phyloP scores from a whole-genome alignment of 2,329 filamentous ascomycete species.

The Elsinoe fawcettii region DNA sequence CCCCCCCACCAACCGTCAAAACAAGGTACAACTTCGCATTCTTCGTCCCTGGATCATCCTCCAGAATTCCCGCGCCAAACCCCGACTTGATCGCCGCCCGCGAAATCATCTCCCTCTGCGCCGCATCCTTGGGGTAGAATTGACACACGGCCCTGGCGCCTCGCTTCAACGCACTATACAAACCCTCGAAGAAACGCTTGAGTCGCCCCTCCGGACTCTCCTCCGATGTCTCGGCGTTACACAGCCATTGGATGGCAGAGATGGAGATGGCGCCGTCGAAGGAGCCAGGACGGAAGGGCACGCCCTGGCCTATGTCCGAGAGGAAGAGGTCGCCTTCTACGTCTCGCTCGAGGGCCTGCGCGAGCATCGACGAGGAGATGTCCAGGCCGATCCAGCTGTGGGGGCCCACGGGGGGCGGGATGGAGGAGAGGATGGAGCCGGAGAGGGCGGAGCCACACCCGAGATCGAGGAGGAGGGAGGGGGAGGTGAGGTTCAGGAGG shows the following conservation, averaged over 20 bases:
- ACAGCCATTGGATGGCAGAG: slow-evolving; percentile 95
- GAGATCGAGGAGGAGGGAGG: slow-evolving; percentile 89
- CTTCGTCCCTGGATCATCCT: slow-evolving; percentile 95
- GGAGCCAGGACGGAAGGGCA: slow-evolving; percentile 83
- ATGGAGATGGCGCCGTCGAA: slow-evolving; percentile 97
- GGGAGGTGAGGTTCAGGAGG: slow-evolving; percentile 69
- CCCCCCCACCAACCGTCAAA: slow-evolving; percentile 66
- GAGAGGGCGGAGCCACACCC: slow-evolving; percentile 93
- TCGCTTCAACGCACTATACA: slow-evolving; percentile 75
- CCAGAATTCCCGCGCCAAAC: slow-evolving; percentile 87
- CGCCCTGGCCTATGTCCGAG: slow-evolving; percentile 88
- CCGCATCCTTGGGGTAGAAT: slow-evolving; percentile 95
- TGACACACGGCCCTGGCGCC: slow-evolving; percentile 85
- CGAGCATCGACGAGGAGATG: slow-evolving; percentile 91
- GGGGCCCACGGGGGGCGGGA: slow-evolving; percentile 61
- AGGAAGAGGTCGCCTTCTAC: slow-evolving; percentile 91
- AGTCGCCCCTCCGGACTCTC: slow-evolving; percentile 72
- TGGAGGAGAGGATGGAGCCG: slow-evolving; percentile 81
- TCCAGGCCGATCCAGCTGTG: slow-evolving; percentile 99
- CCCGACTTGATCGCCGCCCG: slow-evolving; percentile 85
- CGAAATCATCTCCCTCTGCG: slow-evolving; percentile 86
- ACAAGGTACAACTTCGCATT: slow-evolving; percentile 95
- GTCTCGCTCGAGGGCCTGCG: slow-evolving; percentile 81
- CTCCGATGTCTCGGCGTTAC: slow-evolving; percentile 85
- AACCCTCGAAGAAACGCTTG: slow-evolving; percentile 79